These are phyloP conservation scores for Dittrichia graveolens DNA, from an alignment of 129 eudicot genomes.

Conservation along the genomic window DNA sequence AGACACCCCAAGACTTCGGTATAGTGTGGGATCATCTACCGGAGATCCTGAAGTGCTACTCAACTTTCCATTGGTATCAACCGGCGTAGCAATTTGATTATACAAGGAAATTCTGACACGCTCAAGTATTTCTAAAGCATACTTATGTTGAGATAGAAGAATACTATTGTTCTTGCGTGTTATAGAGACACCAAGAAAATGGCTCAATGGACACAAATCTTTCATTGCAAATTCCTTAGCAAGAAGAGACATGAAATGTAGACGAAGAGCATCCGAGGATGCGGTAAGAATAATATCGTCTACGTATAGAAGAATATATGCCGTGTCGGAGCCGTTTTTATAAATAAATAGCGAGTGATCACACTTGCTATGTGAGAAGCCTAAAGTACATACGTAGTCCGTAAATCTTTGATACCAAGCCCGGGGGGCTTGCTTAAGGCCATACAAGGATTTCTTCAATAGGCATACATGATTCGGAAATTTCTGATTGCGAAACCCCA, in stretches of 20 bases:
- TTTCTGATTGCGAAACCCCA: no score
- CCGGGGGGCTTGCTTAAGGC: no score
- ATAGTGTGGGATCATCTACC: not conserved
- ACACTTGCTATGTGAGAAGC: no score
- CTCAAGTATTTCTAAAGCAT: not conserved
- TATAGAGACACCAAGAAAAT: not conserved
- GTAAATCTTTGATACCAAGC: no score
- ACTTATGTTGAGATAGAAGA: no score
- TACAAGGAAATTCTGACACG: not conserved
- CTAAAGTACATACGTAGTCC: no score
- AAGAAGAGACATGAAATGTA: not conserved
- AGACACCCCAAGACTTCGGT: not conserved
- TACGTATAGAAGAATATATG: no score
- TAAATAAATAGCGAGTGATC: no score
- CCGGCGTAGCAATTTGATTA: not conserved
- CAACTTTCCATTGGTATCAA: not conserved
- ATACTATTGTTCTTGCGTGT: not conserved
- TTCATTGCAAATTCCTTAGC: no score
- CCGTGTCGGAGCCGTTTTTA: not conserved
- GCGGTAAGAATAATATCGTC: not conserved
- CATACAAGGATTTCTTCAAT: no score
- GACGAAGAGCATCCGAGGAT: not conserved
- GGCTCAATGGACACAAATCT: not conserved
- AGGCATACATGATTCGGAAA: no score
- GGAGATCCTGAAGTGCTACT: not conserved